phyloP scores from a whole-genome alignment of 768 basidiomycete species.

The Naganishia vishniacii region DNA sequence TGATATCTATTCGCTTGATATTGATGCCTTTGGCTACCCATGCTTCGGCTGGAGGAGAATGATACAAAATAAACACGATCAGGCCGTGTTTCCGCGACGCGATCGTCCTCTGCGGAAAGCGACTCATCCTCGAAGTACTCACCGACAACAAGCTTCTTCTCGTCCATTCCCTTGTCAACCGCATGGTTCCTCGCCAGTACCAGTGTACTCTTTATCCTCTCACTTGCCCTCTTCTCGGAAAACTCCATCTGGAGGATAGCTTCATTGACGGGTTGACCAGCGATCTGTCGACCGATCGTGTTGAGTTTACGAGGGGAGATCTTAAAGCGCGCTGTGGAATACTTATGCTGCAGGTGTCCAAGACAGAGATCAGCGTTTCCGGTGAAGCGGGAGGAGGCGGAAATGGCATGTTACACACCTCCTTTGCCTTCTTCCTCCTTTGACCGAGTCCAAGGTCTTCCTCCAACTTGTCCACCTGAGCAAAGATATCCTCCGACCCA shows the following conservation, averaged over 20 bases:
- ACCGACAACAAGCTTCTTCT: slow-evolving; percentile 75
- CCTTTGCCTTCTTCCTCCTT: slow-evolving; percentile 17
- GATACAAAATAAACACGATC: neutral
- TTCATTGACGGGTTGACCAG: slow-evolving; percentile 84
- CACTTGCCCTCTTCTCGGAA: slow-evolving; percentile 83
- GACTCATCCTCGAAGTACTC: slow-evolving; percentile 48
- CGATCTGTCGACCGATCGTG: slow-evolving; percentile 73
- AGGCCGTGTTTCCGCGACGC: too few relatives aligned
- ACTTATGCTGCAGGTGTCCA: slow-evolving; percentile 66
- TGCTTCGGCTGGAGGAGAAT: slow-evolving; percentile 62
- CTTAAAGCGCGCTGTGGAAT: slow-evolving; percentile 86
- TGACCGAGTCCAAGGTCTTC: slow-evolving; percentile 13
- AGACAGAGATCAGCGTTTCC: neutral
- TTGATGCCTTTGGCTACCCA: slow-evolving; percentile 86
- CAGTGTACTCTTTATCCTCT: slow-evolving; percentile 80
- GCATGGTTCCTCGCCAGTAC: slow-evolving; percentile 82
- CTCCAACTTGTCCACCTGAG: slow-evolving; percentile 24
- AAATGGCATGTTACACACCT: slow-evolving; percentile 9
- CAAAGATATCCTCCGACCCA: slow-evolving; percentile 17
- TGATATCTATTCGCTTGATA: slow-evolving; percentile 67
- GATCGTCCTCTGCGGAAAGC: neutral
- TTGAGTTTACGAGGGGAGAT: slow-evolving; percentile 85
- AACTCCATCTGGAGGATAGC: slow-evolving; percentile 97
- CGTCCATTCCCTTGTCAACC: slow-evolving; percentile 67
- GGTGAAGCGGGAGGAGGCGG: neutral